A percentile compares a stretch with the other conserved stretches of the same genome.
Evolutionary conservation across 2,329 filamentous ascomycete genomes (phyloP).

Genomic region (Nigrospora osmanthi): DNA sequence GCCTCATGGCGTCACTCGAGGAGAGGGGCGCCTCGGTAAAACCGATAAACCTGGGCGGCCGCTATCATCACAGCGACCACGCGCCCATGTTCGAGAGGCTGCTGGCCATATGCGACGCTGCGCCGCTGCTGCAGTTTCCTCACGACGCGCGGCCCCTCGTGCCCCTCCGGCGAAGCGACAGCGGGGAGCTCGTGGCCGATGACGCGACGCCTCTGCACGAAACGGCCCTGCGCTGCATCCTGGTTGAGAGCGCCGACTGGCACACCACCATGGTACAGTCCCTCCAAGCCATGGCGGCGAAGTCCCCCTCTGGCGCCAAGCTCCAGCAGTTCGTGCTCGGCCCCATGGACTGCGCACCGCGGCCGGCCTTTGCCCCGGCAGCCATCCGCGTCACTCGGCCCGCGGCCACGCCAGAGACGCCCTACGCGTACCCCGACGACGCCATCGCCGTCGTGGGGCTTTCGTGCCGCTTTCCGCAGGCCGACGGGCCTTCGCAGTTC

Average conservation of each 20-base stretch:
- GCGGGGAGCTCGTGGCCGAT: background rate
- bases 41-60: background rate
- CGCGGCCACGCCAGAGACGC: background rate
- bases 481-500: slow-evolving; percentile 9
- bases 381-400: background rate
- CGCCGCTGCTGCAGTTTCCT: background rate
- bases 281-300: background rate
- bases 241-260: background rate
- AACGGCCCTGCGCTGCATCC: background rate
- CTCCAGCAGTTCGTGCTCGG: background rate
- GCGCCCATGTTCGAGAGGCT: background rate
- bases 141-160: background rate
- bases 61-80: background rate
- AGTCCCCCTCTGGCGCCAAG: background rate
- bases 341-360: background rate
- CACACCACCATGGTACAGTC: background rate
- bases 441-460: slow-evolving; percentile 30
- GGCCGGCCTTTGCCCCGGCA: background rate
- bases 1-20: background rate
- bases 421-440: background rate
- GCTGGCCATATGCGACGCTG: background rate
- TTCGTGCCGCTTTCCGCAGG: slow-evolving; percentile 25
- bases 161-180: background rate
- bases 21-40: background rate
- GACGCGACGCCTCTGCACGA: background rate